Percentiles rank a stretch among this genome's conserved stretches.
These are phyloP conservation scores for Phytophthora vignae DNA, from an alignment of 352 stramenopile species.

Conservation along the genomic window DNA sequence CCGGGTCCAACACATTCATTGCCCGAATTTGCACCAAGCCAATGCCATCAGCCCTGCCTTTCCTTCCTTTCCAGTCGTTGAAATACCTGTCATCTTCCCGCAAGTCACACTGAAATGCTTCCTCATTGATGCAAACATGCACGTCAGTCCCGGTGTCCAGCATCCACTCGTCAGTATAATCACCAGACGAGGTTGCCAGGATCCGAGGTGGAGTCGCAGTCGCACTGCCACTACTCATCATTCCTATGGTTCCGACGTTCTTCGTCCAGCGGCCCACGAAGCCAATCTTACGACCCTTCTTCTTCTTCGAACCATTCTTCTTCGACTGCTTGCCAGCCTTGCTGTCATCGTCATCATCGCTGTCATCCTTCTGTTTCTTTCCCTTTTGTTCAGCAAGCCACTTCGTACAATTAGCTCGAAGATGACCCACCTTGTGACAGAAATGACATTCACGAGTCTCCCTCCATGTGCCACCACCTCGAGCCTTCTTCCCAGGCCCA, in stretches of 20 bases:
- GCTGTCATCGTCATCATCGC: background rate
- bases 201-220: background rate
- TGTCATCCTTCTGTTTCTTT: background rate
- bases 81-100: background rate
- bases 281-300: background rate
- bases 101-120: background rate
- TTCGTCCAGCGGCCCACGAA: background rate
- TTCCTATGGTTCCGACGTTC: background rate
- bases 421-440: conserved; percentile 1
- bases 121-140: background rate
- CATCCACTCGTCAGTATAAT: background rate
- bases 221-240: background rate
- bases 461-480: background rate
- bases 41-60: background rate
- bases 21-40: background rate
- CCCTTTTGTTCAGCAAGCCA: background rate
- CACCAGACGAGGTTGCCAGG: background rate
- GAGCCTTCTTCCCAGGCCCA: background rate
- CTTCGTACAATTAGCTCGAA: background rate
- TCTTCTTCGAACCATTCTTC: background rate
- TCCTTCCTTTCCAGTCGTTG: background rate
- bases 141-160: background rate
- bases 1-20: background rate
- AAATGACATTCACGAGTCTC: conserved; percentile 3
- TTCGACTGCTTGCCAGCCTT: background rate